Evolutionary conservation across 2,329 filamentous ascomycete genomes (phyloP), one percentile per base, ranked within the genome.

Genomic region (Clonostachys chloroleuca): DNA sequence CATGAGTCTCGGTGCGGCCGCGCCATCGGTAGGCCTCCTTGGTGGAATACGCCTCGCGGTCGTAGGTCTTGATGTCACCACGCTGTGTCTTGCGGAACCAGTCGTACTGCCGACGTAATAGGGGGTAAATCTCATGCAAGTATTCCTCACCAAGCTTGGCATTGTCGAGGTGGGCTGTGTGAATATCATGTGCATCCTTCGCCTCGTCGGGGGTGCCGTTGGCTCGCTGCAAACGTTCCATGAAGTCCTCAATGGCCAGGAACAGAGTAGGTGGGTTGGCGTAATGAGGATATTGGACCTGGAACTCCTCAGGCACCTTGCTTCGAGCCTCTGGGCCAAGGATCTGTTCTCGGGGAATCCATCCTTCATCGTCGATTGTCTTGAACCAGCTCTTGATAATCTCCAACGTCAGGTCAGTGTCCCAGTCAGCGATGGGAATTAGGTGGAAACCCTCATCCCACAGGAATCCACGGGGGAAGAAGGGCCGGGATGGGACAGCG

Each of bases 361-460:
- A 99, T 46, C 94, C 94, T 63, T 97, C 91, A 14, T 94, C 87
- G 55, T 99, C 94, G 81, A 97, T 96, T 16, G 95, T 80, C 53
- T 86, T 90, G 71, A 95, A 95, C 94, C 94, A 99, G 67, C 89
- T 96, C 69, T 87, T 89, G 52, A 97, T 80, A 54, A 99, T 90
- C 52, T 96, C 90, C 33, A 87, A 72, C 4, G 89, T 84, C 45
- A 97, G 77, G 60, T 96, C 92, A 45, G 91, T 82, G 62, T 99
- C 94, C 88, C 92, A 99, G 54, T 99, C 92, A 17, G 90, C 80
- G 46, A 99, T 85, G 2, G 92, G 92, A 43, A 96, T 74, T 35
- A 99, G 74, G 60, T 99, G 94, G 68, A 97, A 99, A 1, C 94
- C 94, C 65, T 99, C 94, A 58, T 99, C 94, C 94, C 94, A 99